Percentiles rank a stretch among this genome's conserved stretches.
Conservation (phyloP, 2,329 filamentous ascomycete species). For the Purpureocillium lavendulum region DNA sequence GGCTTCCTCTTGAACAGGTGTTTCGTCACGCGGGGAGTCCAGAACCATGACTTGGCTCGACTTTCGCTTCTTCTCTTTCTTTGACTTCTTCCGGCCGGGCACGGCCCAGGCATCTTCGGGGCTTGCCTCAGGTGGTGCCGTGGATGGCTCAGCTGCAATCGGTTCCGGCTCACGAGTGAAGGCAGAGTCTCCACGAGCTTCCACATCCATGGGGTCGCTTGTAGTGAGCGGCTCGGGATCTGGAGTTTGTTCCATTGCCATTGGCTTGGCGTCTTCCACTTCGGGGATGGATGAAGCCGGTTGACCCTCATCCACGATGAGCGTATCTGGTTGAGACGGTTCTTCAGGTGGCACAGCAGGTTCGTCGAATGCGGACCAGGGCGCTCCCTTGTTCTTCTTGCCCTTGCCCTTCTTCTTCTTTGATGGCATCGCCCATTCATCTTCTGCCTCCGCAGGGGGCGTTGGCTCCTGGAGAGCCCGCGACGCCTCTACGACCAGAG, state of each 20-base stretch:
- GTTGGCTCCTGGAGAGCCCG: conserved; percentile 1
- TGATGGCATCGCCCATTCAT: conserved; percentile 9
- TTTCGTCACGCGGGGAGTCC: conserved; percentile 1
- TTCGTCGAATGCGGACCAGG: neutral
- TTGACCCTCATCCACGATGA: too few relatives aligned
- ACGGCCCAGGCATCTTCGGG: conserved; percentile 10
- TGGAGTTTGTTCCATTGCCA: neutral
- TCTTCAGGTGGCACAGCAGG: neutral
- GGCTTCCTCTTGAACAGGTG: neutral
- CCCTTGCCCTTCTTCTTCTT: conserved; percentile 29
- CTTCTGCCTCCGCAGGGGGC: neutral
- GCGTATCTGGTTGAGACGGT: neutral
- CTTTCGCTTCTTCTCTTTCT: conserved; percentile 28
- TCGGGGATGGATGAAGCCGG: too few relatives aligned
- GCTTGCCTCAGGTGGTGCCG: conserved; percentile 7
- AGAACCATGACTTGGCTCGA: conserved; percentile 9
- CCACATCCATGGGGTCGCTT: neutral
- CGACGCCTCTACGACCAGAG: too few relatives aligned
- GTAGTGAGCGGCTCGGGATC: neutral
- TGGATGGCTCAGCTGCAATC: neutral
- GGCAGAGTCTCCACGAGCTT: neutral
- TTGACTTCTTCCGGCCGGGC: conserved; percentile 18
- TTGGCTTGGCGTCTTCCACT: neutral
- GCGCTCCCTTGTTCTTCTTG: conserved; percentile 21
- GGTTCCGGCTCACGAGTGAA: neutral